Conservation (phyloP, 2,329 filamentous ascomycete species). For the Colletotrichum nymphaeae region DNA sequence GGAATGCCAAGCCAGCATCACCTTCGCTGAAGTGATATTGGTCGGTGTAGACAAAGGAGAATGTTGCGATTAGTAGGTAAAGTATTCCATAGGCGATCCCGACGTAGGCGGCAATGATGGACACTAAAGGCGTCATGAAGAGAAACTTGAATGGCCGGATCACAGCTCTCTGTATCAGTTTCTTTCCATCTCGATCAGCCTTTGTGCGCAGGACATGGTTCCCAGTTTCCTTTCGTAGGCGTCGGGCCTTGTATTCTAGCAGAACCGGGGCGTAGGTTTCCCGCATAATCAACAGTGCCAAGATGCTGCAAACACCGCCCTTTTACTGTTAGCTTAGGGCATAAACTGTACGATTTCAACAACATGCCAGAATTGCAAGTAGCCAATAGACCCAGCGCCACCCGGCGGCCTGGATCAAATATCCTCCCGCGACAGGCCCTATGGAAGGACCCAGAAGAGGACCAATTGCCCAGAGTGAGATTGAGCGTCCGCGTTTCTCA, state of each 20-base stretch:
- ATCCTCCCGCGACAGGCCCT: slow-evolving; percentile 57
- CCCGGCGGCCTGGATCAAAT: slow-evolving; percentile 51
- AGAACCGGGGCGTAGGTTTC: too few relatives aligned
- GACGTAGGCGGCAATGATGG: slow-evolving; percentile 56
- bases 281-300: not conserved
- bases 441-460: slow-evolving; percentile 55
- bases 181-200: slow-evolving; percentile 54
- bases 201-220: slow-evolving; percentile 65
- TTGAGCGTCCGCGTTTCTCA: slow-evolving; percentile 49
- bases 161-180: slow-evolving; percentile 57
- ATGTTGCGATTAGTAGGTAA: slow-evolving; percentile 64
- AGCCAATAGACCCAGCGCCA: slow-evolving; percentile 65
- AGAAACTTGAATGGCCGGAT: slow-evolving; percentile 61
- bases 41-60: slow-evolving; percentile 59
- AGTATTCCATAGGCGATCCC: slow-evolving; percentile 62
- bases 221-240: slow-evolving; percentile 61
- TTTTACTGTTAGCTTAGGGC: slow-evolving; percentile 53
- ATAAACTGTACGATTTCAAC: slow-evolving; percentile 46
- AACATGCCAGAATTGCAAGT: slow-evolving; percentile 48
- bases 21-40: slow-evolving; percentile 57
- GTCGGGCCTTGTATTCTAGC: too few relatives aligned
- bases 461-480: slow-evolving; percentile 54
- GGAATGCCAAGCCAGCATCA: not conserved
- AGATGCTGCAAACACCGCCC: slow-evolving; percentile 8
- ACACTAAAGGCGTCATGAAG: slow-evolving; percentile 48